phyloP scores from a whole-genome alignment of 257 asterid genomes.

The Solanum peruvianum region DNA sequence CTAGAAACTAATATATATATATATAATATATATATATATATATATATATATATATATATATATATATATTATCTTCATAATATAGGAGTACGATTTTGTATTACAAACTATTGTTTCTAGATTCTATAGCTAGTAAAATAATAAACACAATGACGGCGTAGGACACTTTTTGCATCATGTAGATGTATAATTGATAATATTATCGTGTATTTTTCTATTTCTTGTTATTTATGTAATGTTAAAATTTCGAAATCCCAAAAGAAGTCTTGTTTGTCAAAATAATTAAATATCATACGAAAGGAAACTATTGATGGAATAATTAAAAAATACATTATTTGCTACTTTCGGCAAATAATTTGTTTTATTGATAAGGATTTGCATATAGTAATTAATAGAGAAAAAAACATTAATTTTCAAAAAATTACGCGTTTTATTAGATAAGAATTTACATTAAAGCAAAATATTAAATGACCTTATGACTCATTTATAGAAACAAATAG shows the following conservation, averaged over 20 bases:
- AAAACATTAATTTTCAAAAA: neutral
- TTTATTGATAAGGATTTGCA: neutral
- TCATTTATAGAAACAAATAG: neutral
- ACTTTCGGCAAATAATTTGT: neutral
- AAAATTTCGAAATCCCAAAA: neutral
- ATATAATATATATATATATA: too few species aligned
- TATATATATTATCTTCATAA: too few species aligned
- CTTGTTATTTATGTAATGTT: neutral
- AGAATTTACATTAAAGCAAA: neutral
- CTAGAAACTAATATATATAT: too few species aligned
- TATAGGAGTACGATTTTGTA: neutral
- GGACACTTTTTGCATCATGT: neutral
- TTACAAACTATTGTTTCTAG: too few species aligned
- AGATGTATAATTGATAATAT: too few species aligned
- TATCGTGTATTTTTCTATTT: too few species aligned
- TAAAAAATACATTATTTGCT: neutral
- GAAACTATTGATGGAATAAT: neutral
- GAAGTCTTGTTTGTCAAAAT: neutral
- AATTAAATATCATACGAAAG: neutral
- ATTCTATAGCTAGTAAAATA: too few species aligned
- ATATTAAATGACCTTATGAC: neutral
- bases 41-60: too few species aligned
- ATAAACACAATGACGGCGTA: neutral
- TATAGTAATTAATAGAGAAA: neutral
- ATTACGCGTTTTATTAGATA: neutral